Conservation (phyloP, 2,329 filamentous ascomycete genomes). For the Colletotrichum zoysiae region DNA sequence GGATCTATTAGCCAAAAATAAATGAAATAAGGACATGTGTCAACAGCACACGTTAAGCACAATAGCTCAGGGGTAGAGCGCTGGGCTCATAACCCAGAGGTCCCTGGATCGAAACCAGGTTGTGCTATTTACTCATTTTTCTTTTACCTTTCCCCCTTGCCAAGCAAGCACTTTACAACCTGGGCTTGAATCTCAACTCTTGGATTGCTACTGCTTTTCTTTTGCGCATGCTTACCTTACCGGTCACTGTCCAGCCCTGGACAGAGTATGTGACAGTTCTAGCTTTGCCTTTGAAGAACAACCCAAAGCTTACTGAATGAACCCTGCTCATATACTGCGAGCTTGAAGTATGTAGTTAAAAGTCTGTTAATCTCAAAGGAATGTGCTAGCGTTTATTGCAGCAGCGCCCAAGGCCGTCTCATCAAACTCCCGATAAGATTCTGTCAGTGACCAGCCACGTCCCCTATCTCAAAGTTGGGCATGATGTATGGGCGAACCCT, state of each 20-base stretch:
- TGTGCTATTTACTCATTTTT: slow-evolving; percentile 23
- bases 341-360: neutral
- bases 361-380: neutral
- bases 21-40: fast-evolving
- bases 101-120: slow-evolving; percentile 42
- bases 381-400: neutral
- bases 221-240: no score
- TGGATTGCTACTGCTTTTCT: neutral
- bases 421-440: neutral
- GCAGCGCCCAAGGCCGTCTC: neutral
- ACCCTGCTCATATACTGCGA: neutral
- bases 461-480: slow-evolving; percentile 50
- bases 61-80: slow-evolving; percentile 42
- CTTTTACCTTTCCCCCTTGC: neutral
- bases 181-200: no score
- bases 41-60: neutral
- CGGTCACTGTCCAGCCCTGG: neutral
- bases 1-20: neutral
- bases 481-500: slow-evolving; percentile 47
- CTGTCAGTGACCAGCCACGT: slow-evolving; percentile 42
- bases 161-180: neutral
- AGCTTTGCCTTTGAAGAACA: no score
- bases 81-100: slow-evolving; percentile 43
- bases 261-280: no score
- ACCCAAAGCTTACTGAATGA: neutral